Percentiles rank a stretch among this genome's conserved stretches.
Conservation (phyloP, 306 rosid species). For the Trifolium pratense region DNA sequence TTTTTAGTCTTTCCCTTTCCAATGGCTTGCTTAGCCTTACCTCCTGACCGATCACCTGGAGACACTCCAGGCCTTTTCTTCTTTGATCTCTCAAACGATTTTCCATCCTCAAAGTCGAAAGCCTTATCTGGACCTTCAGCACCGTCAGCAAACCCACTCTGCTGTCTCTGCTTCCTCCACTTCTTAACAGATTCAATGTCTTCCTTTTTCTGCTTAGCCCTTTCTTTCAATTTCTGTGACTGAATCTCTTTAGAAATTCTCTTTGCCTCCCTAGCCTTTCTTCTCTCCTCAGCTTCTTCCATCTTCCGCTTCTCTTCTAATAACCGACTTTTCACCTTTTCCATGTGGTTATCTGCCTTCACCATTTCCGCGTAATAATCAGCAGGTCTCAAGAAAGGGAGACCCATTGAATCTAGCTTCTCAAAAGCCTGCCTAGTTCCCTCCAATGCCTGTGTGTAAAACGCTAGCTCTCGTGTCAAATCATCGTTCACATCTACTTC, state of each 20-base stretch:
- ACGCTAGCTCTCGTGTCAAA: conserved; percentile 48
- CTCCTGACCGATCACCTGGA: conserved; percentile 81
- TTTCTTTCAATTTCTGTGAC: conserved; percentile 72
- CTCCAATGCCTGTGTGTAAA: conserved; percentile 15
- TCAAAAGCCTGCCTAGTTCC: conserved; percentile 27
- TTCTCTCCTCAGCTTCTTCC: conserved; percentile 85
- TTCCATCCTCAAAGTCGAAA: conserved; percentile 68
- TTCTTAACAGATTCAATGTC: conserved; percentile 84
- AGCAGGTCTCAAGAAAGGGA: conserved; percentile 70
- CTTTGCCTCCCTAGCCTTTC: conserved; percentile 78
- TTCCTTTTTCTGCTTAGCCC: conserved; percentile 82
- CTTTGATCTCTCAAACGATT: conserved; percentile 63
- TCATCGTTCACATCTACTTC: conserved; percentile 23
- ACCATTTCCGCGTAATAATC: conserved; percentile 89
- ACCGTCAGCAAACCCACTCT: conserved; percentile 72
- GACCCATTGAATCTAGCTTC: conserved; percentile 62
- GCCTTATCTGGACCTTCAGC: conserved; percentile 53
- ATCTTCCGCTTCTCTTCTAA: conserved; percentile 67
- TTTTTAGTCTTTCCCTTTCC: conserved; percentile 52
- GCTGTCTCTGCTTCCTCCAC: conserved; percentile 94
- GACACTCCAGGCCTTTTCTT: conserved; percentile 69
- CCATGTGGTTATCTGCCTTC: conserved; percentile 80
- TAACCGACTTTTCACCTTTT: conserved; percentile 70
- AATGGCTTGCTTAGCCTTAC: conserved; percentile 56
- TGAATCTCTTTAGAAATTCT: conserved; percentile 77